Evolutionary conservation across 2,329 filamentous ascomycete species (phyloP).

Genomic region (Colletotrichum musae): DNA sequence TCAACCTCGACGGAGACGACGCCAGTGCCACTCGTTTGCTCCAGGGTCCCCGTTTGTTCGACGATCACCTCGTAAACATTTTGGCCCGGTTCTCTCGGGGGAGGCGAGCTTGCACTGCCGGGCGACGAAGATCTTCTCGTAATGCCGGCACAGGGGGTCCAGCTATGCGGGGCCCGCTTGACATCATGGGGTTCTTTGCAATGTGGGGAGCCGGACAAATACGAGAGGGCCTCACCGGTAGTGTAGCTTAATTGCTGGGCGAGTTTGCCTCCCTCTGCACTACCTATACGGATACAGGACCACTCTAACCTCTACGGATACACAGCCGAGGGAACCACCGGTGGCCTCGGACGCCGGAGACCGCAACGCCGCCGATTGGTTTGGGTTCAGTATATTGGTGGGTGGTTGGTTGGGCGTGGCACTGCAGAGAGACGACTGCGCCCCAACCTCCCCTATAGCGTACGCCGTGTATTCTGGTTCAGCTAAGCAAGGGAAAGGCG

Average conservation of each 20-base stretch:
- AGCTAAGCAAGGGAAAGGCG: background rate
- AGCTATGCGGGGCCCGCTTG: conserved; percentile 16
- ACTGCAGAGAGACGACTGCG: conserved; percentile 13
- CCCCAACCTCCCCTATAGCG: background rate
- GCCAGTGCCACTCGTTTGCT: conserved; percentile 13
- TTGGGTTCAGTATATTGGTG: background rate
- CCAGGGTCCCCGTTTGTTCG: background rate
- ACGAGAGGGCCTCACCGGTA: conserved; percentile 10
- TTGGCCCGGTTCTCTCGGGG: background rate
- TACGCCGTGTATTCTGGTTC: background rate
- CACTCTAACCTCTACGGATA: conserved; percentile 9
- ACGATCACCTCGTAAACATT: conserved; percentile 22
- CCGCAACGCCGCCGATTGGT: conserved; percentile 28
- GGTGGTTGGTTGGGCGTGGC: conserved; percentile 9
- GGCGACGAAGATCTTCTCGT: conserved; percentile 36
- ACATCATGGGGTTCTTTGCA: conserved; percentile 23
- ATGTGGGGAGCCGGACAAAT: conserved; percentile 30
- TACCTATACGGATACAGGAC: too few species aligned
- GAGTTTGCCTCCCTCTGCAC: background rate
- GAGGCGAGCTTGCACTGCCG: conserved; percentile 19
- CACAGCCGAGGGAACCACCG: background rate
- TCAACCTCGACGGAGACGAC: background rate
- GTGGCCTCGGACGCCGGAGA: conserved; percentile 11
- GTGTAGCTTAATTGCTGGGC: too few species aligned
- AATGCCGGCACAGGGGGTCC: conserved; percentile 26